phyloP scores from a whole-genome alignment of 1,139 yeast species.

The Spencermartinsiella ligniputridi region DNA sequence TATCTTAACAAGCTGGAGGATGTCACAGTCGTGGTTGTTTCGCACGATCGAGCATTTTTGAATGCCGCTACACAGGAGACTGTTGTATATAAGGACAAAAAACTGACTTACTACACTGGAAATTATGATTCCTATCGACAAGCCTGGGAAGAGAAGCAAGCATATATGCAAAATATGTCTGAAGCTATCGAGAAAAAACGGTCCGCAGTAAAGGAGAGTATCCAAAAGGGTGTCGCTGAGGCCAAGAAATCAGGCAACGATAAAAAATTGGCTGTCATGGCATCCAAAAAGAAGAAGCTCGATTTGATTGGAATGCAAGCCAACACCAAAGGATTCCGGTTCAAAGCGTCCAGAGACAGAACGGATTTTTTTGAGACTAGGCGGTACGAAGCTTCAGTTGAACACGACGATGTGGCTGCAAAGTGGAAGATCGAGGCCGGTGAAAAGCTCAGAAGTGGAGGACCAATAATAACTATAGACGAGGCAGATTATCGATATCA shows the following conservation, averaged over 20 bases:
- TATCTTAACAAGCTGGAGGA: slow-evolving; percentile 72
- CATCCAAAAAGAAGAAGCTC: neutral
- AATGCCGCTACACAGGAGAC: slow-evolving; percentile 86
- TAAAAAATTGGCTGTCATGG: slow-evolving; percentile 4
- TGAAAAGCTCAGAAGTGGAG: neutral
- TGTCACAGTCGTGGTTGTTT: slow-evolving; percentile 69
- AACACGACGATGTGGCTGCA: neutral
- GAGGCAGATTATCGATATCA: neutral
- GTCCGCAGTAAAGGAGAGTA: neutral
- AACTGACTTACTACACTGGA: slow-evolving; percentile 6
- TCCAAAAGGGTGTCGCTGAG: slow-evolving; percentile 7
- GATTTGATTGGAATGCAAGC: neutral
- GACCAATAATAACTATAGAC: neutral
- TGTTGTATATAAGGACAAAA: slow-evolving; percentile 32
- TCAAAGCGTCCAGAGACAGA: neutral
- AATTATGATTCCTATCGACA: neutral
- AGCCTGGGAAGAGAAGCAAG: neutral
- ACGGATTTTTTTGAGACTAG: neutral
- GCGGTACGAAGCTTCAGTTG: neutral
- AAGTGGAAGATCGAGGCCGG: neutral
- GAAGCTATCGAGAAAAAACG: neutral
- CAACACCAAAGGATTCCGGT: neutral
- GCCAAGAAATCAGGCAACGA: slow-evolving; percentile 10
- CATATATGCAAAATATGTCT: neutral
- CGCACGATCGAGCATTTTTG: slow-evolving; percentile 79